Percentiles rank a stretch among this genome's conserved stretches.
These are phyloP conservation scores for Trypanosoma melophagium DNA, from an alignment of 208 protist species.

Conservation along the genomic window DNA sequence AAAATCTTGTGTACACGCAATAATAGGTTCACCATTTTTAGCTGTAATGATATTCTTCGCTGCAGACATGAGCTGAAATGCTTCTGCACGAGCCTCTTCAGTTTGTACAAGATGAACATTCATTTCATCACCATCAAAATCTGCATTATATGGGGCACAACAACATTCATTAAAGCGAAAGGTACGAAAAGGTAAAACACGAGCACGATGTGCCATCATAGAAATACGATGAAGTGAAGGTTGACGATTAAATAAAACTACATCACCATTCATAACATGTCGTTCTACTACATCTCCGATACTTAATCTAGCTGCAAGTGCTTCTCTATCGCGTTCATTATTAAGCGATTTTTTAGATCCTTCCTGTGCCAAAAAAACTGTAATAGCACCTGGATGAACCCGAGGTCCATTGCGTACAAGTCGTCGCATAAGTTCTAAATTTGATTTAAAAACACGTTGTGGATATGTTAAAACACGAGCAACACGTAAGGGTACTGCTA, in stretches of 20 bases:
- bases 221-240: constrained; percentile 99
- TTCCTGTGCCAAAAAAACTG: constrained; percentile 84
- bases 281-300: constrained; percentile 98
- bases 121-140: constrained; percentile 99
- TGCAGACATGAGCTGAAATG: constrained; percentile 94
- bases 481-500: constrained; percentile 97
- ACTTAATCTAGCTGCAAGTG: constrained; percentile 79
- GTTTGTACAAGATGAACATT: constrained; percentile 99
- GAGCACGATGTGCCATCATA: constrained; percentile 98
- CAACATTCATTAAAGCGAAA: constrained; percentile 99
- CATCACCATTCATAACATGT: constrained; percentile 98
- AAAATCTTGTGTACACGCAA: constrained; percentile 99
- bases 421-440: constrained; percentile 90
- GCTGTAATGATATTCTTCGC: constrained; percentile 98
- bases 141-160: constrained; percentile 99
- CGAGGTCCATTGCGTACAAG: constrained; percentile 96
- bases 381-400: constrained; percentile 96
- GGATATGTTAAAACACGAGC: constrained; percentile 98
- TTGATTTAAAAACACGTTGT: constrained; percentile 94
- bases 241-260: constrained; percentile 99
- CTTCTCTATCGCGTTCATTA: constrained; percentile 65
- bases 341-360: constrained; percentile 76
- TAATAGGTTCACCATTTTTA: constrained; percentile 97
- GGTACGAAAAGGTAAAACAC: constrained; percentile 96
- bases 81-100: constrained; percentile 98